Percentiles rank a stretch among this genome's conserved stretches.
These are phyloP conservation scores for Tephrocybe sp. DNA, from an alignment of 768 basidiomycete genomes.

Conservation along the genomic window DNA sequence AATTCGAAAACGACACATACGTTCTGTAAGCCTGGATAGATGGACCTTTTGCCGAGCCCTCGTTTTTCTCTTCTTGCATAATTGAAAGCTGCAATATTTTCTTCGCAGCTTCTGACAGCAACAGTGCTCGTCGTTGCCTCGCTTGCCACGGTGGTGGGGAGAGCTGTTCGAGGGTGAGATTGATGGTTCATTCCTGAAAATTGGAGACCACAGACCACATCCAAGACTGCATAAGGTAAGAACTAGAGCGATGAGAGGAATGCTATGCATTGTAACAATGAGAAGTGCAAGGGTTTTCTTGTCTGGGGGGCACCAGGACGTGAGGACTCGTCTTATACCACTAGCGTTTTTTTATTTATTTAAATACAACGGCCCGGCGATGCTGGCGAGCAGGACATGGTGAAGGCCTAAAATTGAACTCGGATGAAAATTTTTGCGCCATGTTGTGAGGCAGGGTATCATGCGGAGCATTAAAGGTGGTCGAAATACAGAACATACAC, in stretches of 20 bases:
- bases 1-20: constrained; percentile 8
- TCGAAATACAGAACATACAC: no score
- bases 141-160: constrained; percentile 1
- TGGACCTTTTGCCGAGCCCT: constrained; percentile 14
- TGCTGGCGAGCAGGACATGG: no score
- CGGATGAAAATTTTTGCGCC: no score
- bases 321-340: no score
- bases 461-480: no score
- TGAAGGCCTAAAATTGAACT: no score
- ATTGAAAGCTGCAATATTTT: constrained; percentile 17
- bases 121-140: not conserved
- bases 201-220: constrained; percentile 5
- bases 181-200: not conserved
- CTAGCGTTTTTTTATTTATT: no score
- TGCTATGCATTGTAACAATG: no score
- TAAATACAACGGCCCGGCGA: no score
- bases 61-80: constrained; percentile 18
- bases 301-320: no score
- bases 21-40: constrained; percentile 15
- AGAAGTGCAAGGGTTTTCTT: no score
- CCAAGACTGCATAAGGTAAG: constrained; percentile 11
- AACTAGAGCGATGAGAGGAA: constrained; percentile 12
- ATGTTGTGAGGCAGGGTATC: constrained; percentile 1
- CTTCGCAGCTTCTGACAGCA: constrained; percentile 13
- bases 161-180: constrained; percentile 7